Conservation (phyloP, 139 green algal species). For the Volvox africanus region DNA sequence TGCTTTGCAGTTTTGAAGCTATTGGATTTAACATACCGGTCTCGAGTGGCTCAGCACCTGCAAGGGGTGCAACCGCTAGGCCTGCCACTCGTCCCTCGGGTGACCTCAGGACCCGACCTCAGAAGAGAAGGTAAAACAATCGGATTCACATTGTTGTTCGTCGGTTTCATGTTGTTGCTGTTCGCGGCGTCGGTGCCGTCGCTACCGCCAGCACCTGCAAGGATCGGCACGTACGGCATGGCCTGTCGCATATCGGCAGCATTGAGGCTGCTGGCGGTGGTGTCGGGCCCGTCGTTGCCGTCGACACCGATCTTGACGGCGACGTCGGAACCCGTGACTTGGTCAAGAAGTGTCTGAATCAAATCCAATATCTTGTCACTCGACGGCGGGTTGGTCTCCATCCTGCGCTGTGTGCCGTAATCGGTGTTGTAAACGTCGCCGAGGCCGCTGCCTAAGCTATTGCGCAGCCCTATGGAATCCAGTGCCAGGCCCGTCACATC, state of each 20-base stretch:
- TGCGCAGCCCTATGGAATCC: not conserved
- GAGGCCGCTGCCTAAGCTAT: not conserved
- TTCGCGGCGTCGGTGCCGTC: no score
- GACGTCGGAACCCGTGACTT: not conserved
- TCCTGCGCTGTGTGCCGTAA: not conserved
- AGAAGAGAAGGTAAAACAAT: not conserved
- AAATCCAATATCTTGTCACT: not conserved
- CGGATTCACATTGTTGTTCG: constrained; percentile 30
- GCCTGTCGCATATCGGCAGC: not conserved
- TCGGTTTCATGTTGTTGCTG: not conserved
- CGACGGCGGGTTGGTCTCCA: not conserved
- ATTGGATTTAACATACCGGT: no score
- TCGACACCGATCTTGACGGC: constrained; percentile 6
- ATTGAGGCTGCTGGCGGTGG: not conserved
- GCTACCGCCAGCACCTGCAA: not conserved
- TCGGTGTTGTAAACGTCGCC: not conserved
- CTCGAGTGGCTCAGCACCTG: not conserved
- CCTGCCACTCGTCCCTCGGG: not conserved
- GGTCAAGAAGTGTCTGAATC: not conserved
- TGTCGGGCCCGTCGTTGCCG: not conserved
- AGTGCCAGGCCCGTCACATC: no score
- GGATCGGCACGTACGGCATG: not conserved
- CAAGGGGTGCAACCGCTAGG: not conserved
- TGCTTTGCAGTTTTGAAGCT: no score
- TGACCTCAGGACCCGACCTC: not conserved